Base-by-base conservation (phyloP, 768 basidiomycete genomes). In the Serendipita sp. region DNA sequence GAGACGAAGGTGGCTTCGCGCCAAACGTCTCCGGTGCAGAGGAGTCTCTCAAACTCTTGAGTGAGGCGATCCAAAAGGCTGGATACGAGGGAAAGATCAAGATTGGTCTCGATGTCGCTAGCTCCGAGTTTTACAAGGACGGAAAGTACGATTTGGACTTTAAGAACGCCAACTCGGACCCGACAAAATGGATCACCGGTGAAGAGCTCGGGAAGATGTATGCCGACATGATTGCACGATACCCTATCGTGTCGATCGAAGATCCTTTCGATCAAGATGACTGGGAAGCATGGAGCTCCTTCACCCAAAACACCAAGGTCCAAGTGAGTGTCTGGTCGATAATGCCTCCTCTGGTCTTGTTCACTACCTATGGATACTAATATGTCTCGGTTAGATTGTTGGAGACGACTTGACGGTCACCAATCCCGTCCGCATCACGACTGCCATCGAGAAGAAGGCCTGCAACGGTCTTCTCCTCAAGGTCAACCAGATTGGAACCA, bases 201-300 rank as follows among this genome's bases (percentile, higher is more conserved):
- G 77, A 79, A 62, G 83, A 98, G 78, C 91, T 99, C 71, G 95
- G 92, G 27, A 88, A 93, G 62, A 78, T 94, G 71, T 99, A 98
- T 81, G 74, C 92, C 69, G 71, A 78, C 70, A 90, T 91, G 73
- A 76, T 88, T 73, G 80, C 91, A 76, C 87, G 94, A 77, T 97
- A 98, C 80, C 93, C 94, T 66, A 98, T 97, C 68, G 83, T 91
- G 64, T 93, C 91, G 36, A 82, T 94, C 69, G 93, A 95, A 78
- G 96, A 99, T 75, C 95, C 96, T 74, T 99, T 99, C 77, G 95
- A 98, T 76, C 94, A 99, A 79, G 96, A 99, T 73, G 96, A 99
- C 78, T 97, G 92, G 91, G 92, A 91, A 73, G 91, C 93, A 45
- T 99, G 96, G 96, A 78, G 83, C 43, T 85, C 92, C 80, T 91